Conservation (phyloP, 1,139 yeast genomes). For the Kurtzmaniella quercitrusa region DNA sequence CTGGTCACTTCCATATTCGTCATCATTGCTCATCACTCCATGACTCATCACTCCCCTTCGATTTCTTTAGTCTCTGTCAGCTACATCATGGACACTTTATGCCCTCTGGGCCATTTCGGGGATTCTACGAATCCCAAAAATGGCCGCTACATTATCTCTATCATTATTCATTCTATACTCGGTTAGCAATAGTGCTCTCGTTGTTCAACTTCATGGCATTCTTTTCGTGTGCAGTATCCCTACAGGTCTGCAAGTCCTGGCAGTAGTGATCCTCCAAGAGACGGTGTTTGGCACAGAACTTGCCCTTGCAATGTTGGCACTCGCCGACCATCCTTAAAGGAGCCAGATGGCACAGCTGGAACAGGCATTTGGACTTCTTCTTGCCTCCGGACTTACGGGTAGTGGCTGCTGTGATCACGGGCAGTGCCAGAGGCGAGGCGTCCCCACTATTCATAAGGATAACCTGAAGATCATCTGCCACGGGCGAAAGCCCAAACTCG, state of each 20-base stretch:
- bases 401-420: constrained; percentile 8
- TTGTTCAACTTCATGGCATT: constrained; percentile 37
- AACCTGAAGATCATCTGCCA: constrained; percentile 27
- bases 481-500: constrained; percentile 19
- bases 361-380: constrained; percentile 62
- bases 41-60: too few species aligned
- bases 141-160: constrained; percentile 3
- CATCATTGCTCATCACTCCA: too few species aligned
- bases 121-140: too few species aligned
- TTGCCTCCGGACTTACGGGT: constrained; percentile 12
- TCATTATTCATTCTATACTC: constrained; percentile 15
- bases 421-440: constrained; percentile 16
- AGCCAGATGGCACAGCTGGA: constrained; percentile 55
- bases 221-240: constrained; percentile 65
- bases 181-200: constrained; percentile 39
- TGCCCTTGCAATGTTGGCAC: constrained; percentile 82
- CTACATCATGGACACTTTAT: too few species aligned
- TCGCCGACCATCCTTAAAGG: constrained; percentile 86
- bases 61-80: too few species aligned
- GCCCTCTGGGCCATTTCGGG: too few species aligned
- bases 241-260: constrained; percentile 72
- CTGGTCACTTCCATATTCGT: too few species aligned
- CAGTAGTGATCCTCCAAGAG: constrained; percentile 83
- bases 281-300: constrained; percentile 84
- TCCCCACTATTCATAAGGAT: constrained; percentile 42